Conservation (phyloP, 352 stramenopile species). For the Globisporangium parvum region DNA sequence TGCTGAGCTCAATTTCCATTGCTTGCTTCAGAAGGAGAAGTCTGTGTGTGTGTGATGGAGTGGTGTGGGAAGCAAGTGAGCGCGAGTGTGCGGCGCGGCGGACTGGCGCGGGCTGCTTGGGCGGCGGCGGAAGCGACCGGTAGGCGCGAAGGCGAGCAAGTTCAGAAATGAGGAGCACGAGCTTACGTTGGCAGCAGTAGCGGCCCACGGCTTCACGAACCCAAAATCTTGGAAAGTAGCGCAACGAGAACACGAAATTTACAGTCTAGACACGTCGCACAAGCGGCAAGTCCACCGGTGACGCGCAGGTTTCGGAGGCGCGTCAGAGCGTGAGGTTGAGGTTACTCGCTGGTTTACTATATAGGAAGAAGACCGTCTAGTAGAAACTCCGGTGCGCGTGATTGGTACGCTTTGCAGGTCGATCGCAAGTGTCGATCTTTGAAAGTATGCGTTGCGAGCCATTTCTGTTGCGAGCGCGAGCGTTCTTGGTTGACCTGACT, state of each 20-base stretch:
- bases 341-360: too few relatives aligned
- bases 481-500: too few relatives aligned
- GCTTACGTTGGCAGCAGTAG: background rate
- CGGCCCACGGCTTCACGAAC: background rate
- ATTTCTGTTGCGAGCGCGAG: too few relatives aligned
- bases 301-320: background rate
- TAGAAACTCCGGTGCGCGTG: too few relatives aligned
- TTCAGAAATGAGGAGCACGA: constrained; percentile 19
- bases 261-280: background rate
- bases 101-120: constrained; percentile 1
- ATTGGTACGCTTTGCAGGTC: too few relatives aligned
- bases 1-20: constrained; percentile 19
- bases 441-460: too few relatives aligned
- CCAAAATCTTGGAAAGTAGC: background rate
- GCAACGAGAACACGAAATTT: constrained; percentile 1
- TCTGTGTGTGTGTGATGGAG: background rate
- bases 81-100: background rate
- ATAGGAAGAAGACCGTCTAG: too few relatives aligned
- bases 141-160: constrained; percentile 7
- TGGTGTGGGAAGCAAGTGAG: background rate
- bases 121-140: background rate
- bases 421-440: too few relatives aligned
- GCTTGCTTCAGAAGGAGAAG: background rate
- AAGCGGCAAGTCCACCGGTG: background rate
- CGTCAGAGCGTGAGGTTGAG: background rate